Conservation (phyloP, 1,284 basidiomycete genomes). For the Boletus semigastroideus region DNA sequence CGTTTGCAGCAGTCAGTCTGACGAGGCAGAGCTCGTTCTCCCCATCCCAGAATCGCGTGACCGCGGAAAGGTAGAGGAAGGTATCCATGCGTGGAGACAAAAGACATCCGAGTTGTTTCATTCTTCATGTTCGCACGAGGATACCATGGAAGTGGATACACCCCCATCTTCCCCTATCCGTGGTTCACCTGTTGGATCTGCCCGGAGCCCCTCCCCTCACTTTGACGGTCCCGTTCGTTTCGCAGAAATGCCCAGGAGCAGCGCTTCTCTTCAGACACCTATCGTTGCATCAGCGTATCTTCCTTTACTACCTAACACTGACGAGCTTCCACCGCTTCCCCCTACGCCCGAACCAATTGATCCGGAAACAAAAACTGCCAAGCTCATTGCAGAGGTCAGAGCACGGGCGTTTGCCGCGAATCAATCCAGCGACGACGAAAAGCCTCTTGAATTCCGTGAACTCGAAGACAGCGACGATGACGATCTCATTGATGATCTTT, state of each 20-base stretch:
- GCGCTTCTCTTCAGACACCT: slow-evolving; percentile 9
- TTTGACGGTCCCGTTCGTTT: slow-evolving; percentile 1
- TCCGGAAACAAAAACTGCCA: slow-evolving; percentile 48
- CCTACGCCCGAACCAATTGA: slow-evolving; percentile 46
- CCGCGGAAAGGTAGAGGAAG: slow-evolving; percentile 36
- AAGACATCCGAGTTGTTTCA: slow-evolving; percentile 21
- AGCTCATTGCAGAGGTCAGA: slow-evolving; percentile 62
- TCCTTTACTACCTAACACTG: slow-evolving; percentile 39
- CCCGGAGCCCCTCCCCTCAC: not conserved
- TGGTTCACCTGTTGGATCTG: not conserved
- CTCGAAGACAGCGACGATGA: slow-evolving; percentile 53
- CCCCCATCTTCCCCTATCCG: slow-evolving; percentile 7
- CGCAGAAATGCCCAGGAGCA: not conserved
- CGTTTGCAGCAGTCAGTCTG: slow-evolving; percentile 69
- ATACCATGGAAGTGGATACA: slow-evolving; percentile 31
- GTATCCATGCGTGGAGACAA: slow-evolving; percentile 44
- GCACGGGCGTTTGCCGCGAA: slow-evolving; percentile 48
- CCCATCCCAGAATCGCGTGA: slow-evolving; percentile 27
- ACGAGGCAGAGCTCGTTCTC: slow-evolving; percentile 55
- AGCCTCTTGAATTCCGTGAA: slow-evolving; percentile 41
- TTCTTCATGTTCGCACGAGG: not conserved
- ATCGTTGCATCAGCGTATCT: slow-evolving; percentile 23
- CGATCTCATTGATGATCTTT: slow-evolving; percentile 31
- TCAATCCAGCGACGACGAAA: slow-evolving; percentile 44
- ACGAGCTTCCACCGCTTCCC: slow-evolving; percentile 28